Evolutionary conservation across 257 asterid species (phyloP), one percentile per base, ranked within the genome.

Genomic region (Apocynum venetum): DNA sequence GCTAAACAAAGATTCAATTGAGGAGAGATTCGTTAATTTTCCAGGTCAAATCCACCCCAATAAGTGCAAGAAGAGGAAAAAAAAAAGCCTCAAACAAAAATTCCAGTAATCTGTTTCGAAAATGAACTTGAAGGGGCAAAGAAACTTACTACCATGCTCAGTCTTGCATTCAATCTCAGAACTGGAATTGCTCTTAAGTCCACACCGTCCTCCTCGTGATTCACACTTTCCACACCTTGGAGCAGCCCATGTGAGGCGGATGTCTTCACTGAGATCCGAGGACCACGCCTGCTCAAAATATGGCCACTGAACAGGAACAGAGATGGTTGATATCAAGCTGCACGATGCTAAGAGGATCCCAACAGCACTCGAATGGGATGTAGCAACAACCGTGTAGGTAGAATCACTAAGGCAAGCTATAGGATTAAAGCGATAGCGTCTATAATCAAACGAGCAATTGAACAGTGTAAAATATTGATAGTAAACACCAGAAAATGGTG

Each of bases 161-260:
- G 81, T 63, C 56, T 51, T 80, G 88, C 96, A 91, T 52, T 79
- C 86, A 41, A 79, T 78, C 25, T 49, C 65, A 3, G 63, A 67
- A 76, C 67, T 83, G 52, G 81, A 81, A 4, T 8, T 20, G 66
- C 44, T 69, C 81, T 68, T 77, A 36, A 83, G 77, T 74, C 87
- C 83, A 69, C 97, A 89, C 65, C 40, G 75, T 40, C 90, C 85
- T 3, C 85, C 87, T 14, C 78, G 81, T 2, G 84, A 68, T 81
- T 87, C 93, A 11, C 96, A 88, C 76, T 77, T 77, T 43, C 84
- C 71, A 85, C 96, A 90, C 35, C 41, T 71, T 36, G 93, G 91
- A 71, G 53, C 44, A 1, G 43, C 60, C 96, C 96, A 90, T 0
- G 66, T 63, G 14, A 90, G 80, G 72, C 77, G 77, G 20, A 88